Conservation (phyloP, 2,329 filamentous ascomycete genomes). For the Fusarium luffae region DNA sequence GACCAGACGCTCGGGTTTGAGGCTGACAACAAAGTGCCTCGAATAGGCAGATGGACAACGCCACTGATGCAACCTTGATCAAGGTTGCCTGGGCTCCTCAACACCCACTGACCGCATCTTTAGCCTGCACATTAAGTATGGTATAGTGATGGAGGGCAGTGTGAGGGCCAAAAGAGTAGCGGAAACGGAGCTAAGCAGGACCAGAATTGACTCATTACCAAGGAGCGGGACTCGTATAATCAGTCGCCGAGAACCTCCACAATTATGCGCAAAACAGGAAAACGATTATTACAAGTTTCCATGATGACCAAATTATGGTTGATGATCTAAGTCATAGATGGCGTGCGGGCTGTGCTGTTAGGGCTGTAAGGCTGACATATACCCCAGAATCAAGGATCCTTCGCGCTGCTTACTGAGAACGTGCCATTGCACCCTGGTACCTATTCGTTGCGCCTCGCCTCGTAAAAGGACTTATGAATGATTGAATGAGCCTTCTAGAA, state of each 20-base stretch:
- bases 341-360: conserved; percentile 31
- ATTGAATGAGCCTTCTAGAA: conserved; percentile 22
- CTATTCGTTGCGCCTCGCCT: background rate
- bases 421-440: conserved; percentile 14
- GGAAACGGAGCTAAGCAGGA: conserved; percentile 15
- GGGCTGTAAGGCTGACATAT: conserved; percentile 47
- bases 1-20: conserved; percentile 36
- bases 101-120: conserved; percentile 18
- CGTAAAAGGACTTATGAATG: conserved; percentile 5
- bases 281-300: conserved; percentile 7
- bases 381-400: conserved; percentile 38
- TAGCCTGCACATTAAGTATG: conserved; percentile 8
- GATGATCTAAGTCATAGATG: conserved; percentile 13
- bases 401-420: conserved; percentile 34
- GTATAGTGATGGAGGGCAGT: conserved; percentile 7
- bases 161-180: conserved; percentile 22
- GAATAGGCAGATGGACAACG: conserved; percentile 29
- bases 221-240: conserved; percentile 20
- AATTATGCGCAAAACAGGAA: conserved; percentile 16
- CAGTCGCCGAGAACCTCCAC: conserved; percentile 18
- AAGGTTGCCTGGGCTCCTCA: conserved; percentile 15
- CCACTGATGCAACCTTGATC: conserved; percentile 23
- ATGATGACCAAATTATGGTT: conserved; percentile 23
- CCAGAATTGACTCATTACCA: conserved; percentile 31
- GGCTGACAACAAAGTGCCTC: conserved; percentile 26